phyloP scores from a whole-genome alignment of 805 yeast species.

The Kazachstania bromeliacearum region DNA sequence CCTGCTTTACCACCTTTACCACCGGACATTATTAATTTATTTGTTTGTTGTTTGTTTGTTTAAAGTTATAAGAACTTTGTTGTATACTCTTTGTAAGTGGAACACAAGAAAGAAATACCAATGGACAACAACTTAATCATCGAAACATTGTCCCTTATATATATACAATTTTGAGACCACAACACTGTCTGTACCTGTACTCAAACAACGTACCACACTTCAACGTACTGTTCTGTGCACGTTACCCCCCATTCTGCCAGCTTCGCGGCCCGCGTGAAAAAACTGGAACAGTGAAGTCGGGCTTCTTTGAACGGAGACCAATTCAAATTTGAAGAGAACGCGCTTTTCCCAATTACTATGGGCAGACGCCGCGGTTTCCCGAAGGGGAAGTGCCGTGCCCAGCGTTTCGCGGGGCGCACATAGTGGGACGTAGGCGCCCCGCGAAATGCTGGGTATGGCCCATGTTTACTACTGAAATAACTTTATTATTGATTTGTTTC shows the following conservation, averaged over 20 bases:
- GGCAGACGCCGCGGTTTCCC: conserved; percentile 16
- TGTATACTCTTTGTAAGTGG: too few relatives aligned
- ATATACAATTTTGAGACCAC: too few relatives aligned
- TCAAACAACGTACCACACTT: too few relatives aligned
- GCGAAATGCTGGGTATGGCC: conserved; percentile 1
- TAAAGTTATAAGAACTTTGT: too few relatives aligned
- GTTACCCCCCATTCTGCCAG: background rate
- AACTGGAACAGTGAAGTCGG: conserved; percentile 19
- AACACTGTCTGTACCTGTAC: too few relatives aligned
- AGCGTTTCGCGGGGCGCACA: conserved; percentile 5
- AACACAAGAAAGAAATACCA: too few relatives aligned
- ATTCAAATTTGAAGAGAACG: conserved; percentile 12
- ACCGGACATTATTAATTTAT: conserved; percentile 49
- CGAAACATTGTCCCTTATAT: too few relatives aligned
- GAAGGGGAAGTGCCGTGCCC: conserved; percentile 15
- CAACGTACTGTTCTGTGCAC: too few relatives aligned
- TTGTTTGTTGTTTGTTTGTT: conserved; percentile 7
- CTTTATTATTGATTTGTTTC: too few relatives aligned
- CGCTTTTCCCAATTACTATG: conserved; percentile 16
- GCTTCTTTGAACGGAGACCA: conserved; percentile 16
- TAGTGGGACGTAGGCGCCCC: background rate
- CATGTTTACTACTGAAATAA: background rate
- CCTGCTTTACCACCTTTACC: conserved; percentile 86
- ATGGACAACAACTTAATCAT: too few relatives aligned
- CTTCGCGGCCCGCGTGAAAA: conserved; percentile 23